Conservation (phyloP, 768 basidiomycete genomes). For the Krasilnikovozyma curviuscula region DNA sequence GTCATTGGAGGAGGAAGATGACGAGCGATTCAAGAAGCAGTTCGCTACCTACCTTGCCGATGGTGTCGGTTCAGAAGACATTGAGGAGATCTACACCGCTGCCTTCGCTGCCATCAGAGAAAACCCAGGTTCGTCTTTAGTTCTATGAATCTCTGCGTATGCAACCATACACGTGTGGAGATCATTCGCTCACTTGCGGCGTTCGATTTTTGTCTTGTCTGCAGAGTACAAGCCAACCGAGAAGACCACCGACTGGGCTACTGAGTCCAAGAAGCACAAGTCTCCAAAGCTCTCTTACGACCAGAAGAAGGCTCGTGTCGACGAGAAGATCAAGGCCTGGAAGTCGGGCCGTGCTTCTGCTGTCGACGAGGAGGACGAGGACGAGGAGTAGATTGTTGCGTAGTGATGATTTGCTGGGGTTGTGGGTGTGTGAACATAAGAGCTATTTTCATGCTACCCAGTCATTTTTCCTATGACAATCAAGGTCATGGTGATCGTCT, state of each 20-base stretch:
- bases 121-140: too few species aligned
- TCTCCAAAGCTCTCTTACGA: constrained; percentile 48
- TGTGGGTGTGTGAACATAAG: too few species aligned
- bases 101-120: constrained; percentile 92
- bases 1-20: constrained; percentile 96
- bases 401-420: too few species aligned
- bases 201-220: too few species aligned
- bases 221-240: constrained; percentile 71
- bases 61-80: constrained; percentile 85
- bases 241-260: constrained; percentile 79
- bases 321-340: constrained; percentile 78
- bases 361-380: constrained; percentile 33
- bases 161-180: too few species aligned
- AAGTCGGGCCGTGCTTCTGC: constrained; percentile 38
- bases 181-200: too few species aligned
- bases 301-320: constrained; percentile 60
- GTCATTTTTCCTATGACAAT: too few species aligned
- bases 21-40: constrained; percentile 93
- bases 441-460: too few species aligned
- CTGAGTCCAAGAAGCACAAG: constrained; percentile 57
- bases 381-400: constrained; percentile 31
- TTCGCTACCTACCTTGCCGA: constrained; percentile 89
- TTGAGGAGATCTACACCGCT: constrained; percentile 84
- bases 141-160: too few species aligned
- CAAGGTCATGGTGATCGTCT: too few species aligned